Evolutionary conservation across 2,329 filamentous ascomycete species (phyloP).

Genomic region (Venturia effusa): DNA sequence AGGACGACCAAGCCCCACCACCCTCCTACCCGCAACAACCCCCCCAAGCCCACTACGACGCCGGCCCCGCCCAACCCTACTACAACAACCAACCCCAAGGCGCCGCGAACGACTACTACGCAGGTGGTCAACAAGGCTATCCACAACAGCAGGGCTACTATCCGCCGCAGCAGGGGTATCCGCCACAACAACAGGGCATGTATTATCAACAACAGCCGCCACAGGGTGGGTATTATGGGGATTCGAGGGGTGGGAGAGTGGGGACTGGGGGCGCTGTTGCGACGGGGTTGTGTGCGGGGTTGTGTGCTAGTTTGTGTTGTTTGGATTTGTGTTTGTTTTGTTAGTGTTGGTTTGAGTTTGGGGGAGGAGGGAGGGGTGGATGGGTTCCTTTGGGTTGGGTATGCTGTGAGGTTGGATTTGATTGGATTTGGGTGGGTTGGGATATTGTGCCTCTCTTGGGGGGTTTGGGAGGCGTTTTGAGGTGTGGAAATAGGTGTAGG

Average conservation of each 20-base stretch:
- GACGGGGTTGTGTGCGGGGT: slow-evolving; percentile 10
- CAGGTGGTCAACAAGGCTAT: background rate
- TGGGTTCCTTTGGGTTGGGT: too few species aligned
- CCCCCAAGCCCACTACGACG: slow-evolving; percentile 12
- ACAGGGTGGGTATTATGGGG: slow-evolving; percentile 9
- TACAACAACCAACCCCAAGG: slow-evolving; percentile 5
- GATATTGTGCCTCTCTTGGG: too few species aligned
- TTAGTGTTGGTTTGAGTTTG: background rate
- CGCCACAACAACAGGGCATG: slow-evolving; percentile 12
- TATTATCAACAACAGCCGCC: slow-evolving; percentile 13
- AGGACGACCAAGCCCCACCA: slow-evolving; percentile 6
- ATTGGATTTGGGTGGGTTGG: too few species aligned
- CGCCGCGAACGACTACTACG: slow-evolving; percentile 9
- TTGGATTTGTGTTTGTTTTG: slow-evolving; percentile 13
- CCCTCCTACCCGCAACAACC: slow-evolving; percentile 11
- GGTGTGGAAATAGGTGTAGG: too few species aligned
- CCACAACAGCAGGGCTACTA: slow-evolving; percentile 5
- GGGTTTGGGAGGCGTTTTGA: too few species aligned
- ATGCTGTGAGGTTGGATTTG: too few species aligned
- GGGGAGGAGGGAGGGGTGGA: background rate
- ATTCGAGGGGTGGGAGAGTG: slow-evolving; percentile 5
- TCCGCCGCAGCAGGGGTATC: slow-evolving; percentile 4
- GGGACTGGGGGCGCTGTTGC: slow-evolving; percentile 1
- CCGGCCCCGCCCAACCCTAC: slow-evolving; percentile 11
- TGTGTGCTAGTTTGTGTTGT: slow-evolving; percentile 12